These are phyloP conservation scores for Fusarium abutilonis DNA, from an alignment of 2,329 filamentous ascomycete species.

Conservation along the genomic window DNA sequence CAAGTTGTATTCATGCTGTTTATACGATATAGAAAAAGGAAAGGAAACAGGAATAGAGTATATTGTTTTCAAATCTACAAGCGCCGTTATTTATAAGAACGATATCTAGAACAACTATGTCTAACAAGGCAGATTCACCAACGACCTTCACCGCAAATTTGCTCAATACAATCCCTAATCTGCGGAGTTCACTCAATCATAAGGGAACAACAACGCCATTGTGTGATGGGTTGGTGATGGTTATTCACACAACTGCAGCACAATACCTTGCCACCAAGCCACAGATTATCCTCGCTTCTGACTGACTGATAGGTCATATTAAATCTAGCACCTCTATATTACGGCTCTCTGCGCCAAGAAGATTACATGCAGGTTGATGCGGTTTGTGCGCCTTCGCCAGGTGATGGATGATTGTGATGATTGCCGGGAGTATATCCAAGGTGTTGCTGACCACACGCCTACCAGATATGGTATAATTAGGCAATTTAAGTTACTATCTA, in stretches of 20 bases:
- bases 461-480: neutral
- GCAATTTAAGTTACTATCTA: neutral
- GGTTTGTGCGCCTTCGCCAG: slow-evolving; percentile 13
- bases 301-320: neutral
- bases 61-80: neutral
- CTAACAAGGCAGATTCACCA: neutral
- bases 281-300: neutral
- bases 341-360: neutral
- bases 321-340: neutral
- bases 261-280: slow-evolving; percentile 23
- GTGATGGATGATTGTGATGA: slow-evolving; percentile 1
- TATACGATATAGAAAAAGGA: neutral
- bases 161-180: slow-evolving; percentile 13
- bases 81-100: slow-evolving; percentile 17
- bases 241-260: slow-evolving; percentile 3
- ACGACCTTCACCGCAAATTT: neutral
- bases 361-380: neutral
- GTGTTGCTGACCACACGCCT: neutral
- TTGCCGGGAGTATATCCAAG: neutral
- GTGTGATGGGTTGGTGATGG: slow-evolving; percentile 18
- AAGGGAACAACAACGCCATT: slow-evolving; percentile 13
- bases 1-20: slow-evolving; percentile 1
- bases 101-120: neutral
- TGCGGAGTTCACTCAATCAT: slow-evolving; percentile 12
- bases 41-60: neutral